A percentile compares a stretch with the other conserved stretches of the same genome.
Evolutionary conservation across 140 eudicot species (phyloP).

Genomic region (Senecio squalidus): DNA sequence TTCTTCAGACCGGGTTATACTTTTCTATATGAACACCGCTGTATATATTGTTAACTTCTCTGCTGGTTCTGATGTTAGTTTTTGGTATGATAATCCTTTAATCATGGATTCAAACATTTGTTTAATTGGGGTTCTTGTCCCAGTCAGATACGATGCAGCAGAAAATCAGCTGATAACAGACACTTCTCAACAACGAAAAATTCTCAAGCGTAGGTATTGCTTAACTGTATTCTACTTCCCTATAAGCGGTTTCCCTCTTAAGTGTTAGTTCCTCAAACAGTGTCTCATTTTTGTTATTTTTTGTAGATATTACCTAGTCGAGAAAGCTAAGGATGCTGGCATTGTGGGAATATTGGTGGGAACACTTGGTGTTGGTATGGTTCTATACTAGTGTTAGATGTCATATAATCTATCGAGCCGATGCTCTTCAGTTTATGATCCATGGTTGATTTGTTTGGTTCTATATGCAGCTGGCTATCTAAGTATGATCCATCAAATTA

Average conservation of each 20-base stretch:
- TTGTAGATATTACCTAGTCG: conserved; percentile 84
- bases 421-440: background rate
- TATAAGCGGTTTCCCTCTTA: background rate
- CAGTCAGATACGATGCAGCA: conserved; percentile 87
- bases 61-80: background rate
- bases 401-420: background rate
- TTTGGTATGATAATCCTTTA: background rate
- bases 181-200: conserved; percentile 65
- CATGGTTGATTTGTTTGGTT: conserved; percentile 11
- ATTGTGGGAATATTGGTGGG: conserved; percentile 98
- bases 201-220: conserved; percentile 87
- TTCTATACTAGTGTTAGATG: background rate
- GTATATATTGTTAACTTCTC: background rate
- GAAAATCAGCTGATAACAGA: conserved; percentile 55
- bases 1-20: too few relatives aligned
- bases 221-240: conserved; percentile 6
- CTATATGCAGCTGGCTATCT: conserved; percentile 88
- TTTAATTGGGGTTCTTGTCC: conserved; percentile 14
- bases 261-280: background rate
- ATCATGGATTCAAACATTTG: background rate
- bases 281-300: conserved; percentile 7
- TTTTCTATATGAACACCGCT: too few relatives aligned
- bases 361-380: conserved; percentile 96
- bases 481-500: conserved; percentile 71
- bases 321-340: conserved; percentile 95